Evolutionary conservation across 108 stramenopile genomes (phyloP).

Genomic region (Cyclotella distinguenda): DNA sequence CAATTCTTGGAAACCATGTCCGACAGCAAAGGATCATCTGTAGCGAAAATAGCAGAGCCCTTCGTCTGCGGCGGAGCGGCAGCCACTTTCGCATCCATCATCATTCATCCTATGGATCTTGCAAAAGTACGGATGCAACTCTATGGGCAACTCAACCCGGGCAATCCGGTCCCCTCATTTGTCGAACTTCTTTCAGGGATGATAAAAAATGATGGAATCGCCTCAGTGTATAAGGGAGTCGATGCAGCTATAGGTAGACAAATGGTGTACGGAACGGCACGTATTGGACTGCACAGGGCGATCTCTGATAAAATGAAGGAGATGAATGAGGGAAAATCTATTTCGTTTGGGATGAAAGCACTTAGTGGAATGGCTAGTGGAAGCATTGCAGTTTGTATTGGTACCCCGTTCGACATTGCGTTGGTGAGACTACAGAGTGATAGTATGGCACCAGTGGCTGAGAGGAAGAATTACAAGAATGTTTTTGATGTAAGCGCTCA

Average conservation of each 20-base stretch:
- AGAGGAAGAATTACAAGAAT: conserved; percentile 96
- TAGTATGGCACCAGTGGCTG: conserved; percentile 85
- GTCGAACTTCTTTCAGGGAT: conserved; percentile 69
- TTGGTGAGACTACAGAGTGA: conserved; percentile 96
- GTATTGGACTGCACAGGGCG: conserved; percentile 96
- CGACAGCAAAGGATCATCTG: conserved; percentile 24
- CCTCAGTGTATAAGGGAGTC: conserved; percentile 88
- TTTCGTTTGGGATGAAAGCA: conserved; percentile 87
- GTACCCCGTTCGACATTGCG: conserved; percentile 98
- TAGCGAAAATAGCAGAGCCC: conserved; percentile 75
- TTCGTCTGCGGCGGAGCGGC: conserved; percentile 93
- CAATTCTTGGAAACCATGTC: conserved; percentile 23
- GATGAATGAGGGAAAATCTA: conserved; percentile 79
- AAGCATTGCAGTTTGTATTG: conserved; percentile 95
- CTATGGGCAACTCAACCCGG: conserved; percentile 91
- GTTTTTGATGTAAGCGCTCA: conserved; percentile 83
- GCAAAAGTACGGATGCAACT: conserved; percentile 96
- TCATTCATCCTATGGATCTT: conserved; percentile 97
- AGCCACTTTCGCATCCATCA: conserved; percentile 90
- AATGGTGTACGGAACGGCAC: conserved; percentile 97
- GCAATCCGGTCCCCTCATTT: conserved; percentile 80
- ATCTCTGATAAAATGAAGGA: conserved; percentile 87
- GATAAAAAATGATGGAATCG: conserved; percentile 78
- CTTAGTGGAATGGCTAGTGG: conserved; percentile 92
- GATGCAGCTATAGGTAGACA: conserved; percentile 97